Evolutionary conservation across 495 filamentous ascomycete genomes (phyloP).

Genomic region (Aspergillus carlsbadensis): DNA sequence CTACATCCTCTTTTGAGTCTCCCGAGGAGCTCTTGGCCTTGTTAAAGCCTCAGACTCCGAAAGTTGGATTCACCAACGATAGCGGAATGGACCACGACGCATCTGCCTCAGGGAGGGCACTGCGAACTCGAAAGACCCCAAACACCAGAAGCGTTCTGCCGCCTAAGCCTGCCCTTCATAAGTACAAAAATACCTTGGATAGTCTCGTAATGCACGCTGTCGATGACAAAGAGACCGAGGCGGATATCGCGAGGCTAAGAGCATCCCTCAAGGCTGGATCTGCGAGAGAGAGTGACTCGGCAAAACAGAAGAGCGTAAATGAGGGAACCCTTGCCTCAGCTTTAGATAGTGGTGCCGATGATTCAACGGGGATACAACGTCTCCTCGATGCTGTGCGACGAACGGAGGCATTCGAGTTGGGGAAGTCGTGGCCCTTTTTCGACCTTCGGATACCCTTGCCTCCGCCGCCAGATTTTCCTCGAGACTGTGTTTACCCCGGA

Average conservation of each 20-base stretch:
- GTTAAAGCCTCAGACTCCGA: conserved; percentile 2
- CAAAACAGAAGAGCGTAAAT: conserved; percentile 32
- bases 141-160: conserved; percentile 4
- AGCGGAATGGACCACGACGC: conserved; percentile 14
- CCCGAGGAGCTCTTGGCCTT: conserved; percentile 35
- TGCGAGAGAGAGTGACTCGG: not conserved
- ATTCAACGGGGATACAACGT: conserved; percentile 54
- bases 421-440: conserved; percentile 70
- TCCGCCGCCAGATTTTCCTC: conserved; percentile 37
- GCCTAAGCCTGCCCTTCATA: conserved; percentile 33
- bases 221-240: conserved; percentile 56
- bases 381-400: conserved; percentile 69
- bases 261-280: conserved; percentile 20
- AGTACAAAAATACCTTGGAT: conserved; percentile 68
- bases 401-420: conserved; percentile 65
- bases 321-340: conserved; percentile 41
- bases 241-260: conserved; percentile 52
- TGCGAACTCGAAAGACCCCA: conserved; percentile 7
- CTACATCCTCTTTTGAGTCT: conserved; percentile 50
- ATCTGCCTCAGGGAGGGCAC: conserved; percentile 13
- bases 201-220: conserved; percentile 59
- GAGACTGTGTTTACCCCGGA: conserved; percentile 22
- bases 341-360: conserved; percentile 47
- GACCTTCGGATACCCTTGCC: conserved; percentile 32
- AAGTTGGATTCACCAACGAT: conserved; percentile 7